Evolutionary conservation across 192 early-diverging fungal genomes (phyloP).

Genomic region (Gamsiella multidivaricata): DNA sequence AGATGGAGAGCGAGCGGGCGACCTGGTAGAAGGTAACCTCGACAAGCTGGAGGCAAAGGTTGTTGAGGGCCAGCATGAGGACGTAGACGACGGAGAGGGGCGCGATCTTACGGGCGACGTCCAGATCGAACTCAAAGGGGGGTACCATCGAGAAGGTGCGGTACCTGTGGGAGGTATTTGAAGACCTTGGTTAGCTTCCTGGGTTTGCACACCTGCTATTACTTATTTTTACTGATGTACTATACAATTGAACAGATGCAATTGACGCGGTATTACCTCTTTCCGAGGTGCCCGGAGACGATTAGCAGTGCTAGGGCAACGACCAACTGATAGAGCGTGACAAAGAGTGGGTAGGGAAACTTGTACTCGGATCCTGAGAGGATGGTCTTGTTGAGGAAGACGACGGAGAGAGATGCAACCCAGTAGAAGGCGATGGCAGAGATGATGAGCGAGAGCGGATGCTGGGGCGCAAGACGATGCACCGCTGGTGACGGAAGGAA

Average conservation of each 20-base stretch:
- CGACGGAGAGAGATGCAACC: constrained; percentile 69
- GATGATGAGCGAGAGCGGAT: constrained; percentile 56
- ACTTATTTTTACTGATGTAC: not conserved
- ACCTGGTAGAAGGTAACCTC: constrained; percentile 80
- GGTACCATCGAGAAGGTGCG: constrained; percentile 67
- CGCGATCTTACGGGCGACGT: constrained; percentile 62
- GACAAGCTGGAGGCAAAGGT: constrained; percentile 71
- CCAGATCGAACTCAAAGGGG: constrained; percentile 69
- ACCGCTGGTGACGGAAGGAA: constrained; percentile 40
- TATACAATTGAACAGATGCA: not conserved
- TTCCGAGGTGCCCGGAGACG: constrained; percentile 64
- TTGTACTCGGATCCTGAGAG: constrained; percentile 67
- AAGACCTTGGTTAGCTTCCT: constrained; percentile 3
- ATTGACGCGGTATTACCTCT: constrained; percentile 54
- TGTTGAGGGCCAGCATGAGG: constrained; percentile 74
- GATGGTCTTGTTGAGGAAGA: constrained; percentile 77
- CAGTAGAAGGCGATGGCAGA: constrained; percentile 71
- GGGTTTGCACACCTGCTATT: no score
- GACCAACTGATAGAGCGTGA: constrained; percentile 73
- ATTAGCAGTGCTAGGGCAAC: constrained; percentile 67
- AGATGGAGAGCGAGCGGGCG: constrained; percentile 72
- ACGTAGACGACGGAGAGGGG: constrained; percentile 74
- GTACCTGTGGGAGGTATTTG: constrained; percentile 30
- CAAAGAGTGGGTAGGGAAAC: constrained; percentile 74
- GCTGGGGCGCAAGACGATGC: constrained; percentile 21